phyloP scores from a whole-genome alignment of 2,329 filamentous ascomycete species.

The Fonsecaea erecta region DNA sequence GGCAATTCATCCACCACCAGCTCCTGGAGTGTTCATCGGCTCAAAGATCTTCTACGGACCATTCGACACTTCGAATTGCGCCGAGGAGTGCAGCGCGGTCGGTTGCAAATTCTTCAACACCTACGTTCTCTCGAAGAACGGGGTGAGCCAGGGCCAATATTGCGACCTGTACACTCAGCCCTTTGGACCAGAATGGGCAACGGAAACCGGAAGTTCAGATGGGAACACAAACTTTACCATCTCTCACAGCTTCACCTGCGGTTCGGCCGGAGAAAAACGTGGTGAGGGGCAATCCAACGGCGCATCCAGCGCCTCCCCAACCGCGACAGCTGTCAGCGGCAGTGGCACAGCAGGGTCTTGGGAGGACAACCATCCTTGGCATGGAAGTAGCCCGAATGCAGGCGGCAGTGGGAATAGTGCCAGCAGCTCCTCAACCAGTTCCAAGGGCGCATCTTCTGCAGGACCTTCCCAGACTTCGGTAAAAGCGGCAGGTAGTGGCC shows the following conservation, averaged over 20 bases:
- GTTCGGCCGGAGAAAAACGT: constrained; percentile 18
- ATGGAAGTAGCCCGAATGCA: constrained; percentile 16
- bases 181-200: constrained; percentile 20
- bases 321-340: background rate
- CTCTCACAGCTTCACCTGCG: constrained; percentile 25
- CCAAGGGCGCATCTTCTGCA: background rate
- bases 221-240: constrained; percentile 24
- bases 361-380: constrained; percentile 26
- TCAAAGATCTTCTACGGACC: constrained; percentile 28
- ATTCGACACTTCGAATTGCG: constrained; percentile 29
- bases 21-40: constrained; percentile 24
- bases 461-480: background rate
- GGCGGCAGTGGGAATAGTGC: background rate
- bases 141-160: constrained; percentile 28
- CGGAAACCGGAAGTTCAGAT: constrained; percentile 21
- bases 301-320: background rate
- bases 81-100: constrained; percentile 17
- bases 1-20: constrained; percentile 24
- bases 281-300: constrained; percentile 3
- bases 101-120: constrained; percentile 34
- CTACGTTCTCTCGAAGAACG: constrained; percentile 28
- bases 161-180: constrained; percentile 29
- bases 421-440: constrained; percentile 1
- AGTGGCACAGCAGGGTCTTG: constrained; percentile 11
- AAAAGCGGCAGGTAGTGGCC: background rate